Evolutionary conservation across 768 basidiomycete genomes (phyloP), one percentile per base, ranked within the genome.

Genomic region (Xerocomellus amylosporus): DNA sequence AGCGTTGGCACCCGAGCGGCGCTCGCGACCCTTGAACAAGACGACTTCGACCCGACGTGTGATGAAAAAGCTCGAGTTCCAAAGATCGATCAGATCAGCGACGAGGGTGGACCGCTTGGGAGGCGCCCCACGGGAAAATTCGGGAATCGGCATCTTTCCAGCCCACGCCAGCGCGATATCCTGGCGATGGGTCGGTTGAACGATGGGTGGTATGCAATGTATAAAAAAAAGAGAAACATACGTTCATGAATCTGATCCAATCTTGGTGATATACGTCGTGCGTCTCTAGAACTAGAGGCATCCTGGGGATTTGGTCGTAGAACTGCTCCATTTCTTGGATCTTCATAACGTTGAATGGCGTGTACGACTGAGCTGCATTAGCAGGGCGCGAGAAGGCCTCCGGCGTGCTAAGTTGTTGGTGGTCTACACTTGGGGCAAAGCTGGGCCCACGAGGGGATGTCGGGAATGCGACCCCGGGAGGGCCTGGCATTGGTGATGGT

Each of bases 221-320:
- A 13, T 5, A 26, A 38, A 4, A 38, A n/a, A 46, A 36, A 46
- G 8, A 41, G 19, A 15, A 19, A 75, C 80, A 13, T 63, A 88
- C 90, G 73, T 84, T 82, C 77, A 88, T 87, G 62, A 89, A 81
- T 48, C 90, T 77, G 57, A 79, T 82, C 90, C 90, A 93, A 63
- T 93, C 90, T 51, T 86, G 84, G 56, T 80, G 78, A 56, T 83
- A 83, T 10, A 91, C 84, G 62, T 93, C 90, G 63, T 92, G 90
- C 19, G 87, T 78, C 34, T 81, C 76, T 22, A 93, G 79, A 12
- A 87, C 82, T 7, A 77, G 58, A 8, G 90, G 90, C 83, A 93
- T 86, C 61, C 83, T 79, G 13, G 89, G 87, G 38, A 84, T 75
- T 15, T 76, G 76, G 39, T 85, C 81, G 42, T 82, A 77, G 61